A percentile compares a stretch with the other conserved stretches of the same genome.
Evolutionary conservation across 140 eudicot species (phyloP).

Genomic region (Stevia rebaudiana): DNA sequence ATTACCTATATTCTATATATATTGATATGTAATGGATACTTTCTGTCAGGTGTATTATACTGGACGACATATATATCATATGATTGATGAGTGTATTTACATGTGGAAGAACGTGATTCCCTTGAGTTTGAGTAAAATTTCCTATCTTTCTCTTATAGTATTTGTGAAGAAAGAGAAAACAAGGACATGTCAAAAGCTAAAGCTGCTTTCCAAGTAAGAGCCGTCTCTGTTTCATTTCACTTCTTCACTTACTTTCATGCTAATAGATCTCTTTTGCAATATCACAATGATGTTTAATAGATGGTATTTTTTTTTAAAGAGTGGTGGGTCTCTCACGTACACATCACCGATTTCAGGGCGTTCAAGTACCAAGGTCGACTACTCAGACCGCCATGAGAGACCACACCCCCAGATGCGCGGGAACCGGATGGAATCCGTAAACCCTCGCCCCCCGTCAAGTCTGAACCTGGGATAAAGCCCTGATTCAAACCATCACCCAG

Average conservation of each 20-base stretch:
- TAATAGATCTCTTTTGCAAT: conserved; percentile 8
- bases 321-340: no score
- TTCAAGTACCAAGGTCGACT: no score
- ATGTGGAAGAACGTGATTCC: conserved; percentile 31
- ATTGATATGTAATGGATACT: conserved; percentile 11
- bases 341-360: no score
- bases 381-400: no score
- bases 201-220: conserved; percentile 34
- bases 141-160: background rate
- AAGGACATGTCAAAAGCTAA: conserved; percentile 35
- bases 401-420: no score
- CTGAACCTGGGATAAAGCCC: no score
- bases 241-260: conserved; percentile 19
- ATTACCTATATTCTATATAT: background rate
- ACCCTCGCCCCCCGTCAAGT: no score
- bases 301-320: no score
- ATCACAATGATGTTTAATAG: background rate
- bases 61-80: conserved; percentile 18
- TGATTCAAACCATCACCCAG: no score
- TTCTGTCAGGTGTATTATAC: conserved; percentile 25
- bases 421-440: no score
- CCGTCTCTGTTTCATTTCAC: conserved; percentile 36
- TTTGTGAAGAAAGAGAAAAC: conserved; percentile 19
- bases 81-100: conserved; percentile 28
- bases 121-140: no score